These are phyloP conservation scores for Blastobotrys persicus DNA, from an alignment of 1,139 yeast species.

Conservation along the genomic window DNA sequence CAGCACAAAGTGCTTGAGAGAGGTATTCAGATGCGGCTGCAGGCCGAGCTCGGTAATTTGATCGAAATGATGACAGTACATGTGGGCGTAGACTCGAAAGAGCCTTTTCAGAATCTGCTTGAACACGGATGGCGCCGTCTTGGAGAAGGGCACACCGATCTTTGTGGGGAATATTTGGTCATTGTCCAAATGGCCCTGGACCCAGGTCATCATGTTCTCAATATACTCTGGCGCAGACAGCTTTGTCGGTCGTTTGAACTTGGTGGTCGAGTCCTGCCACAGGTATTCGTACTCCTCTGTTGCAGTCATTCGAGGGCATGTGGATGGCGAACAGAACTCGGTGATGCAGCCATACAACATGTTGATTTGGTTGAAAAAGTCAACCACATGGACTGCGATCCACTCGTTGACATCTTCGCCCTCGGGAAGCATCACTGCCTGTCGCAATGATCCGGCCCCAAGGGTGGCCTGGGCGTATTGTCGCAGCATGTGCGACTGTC, in stretches of 20 bases:
- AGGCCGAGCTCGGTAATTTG: slow-evolving; percentile 88
- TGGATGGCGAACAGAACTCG: slow-evolving; percentile 87
- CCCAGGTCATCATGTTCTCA: slow-evolving; percentile 92
- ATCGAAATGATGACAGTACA: slow-evolving; percentile 95
- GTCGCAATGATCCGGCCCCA: slow-evolving; percentile 87
- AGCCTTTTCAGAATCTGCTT: slow-evolving; percentile 85
- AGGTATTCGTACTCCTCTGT: slow-evolving; percentile 94
- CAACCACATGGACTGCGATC: slow-evolving; percentile 82
- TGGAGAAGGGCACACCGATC: slow-evolving; percentile 74
- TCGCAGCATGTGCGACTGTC: slow-evolving; percentile 42
- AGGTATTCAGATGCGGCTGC: slow-evolving; percentile 89
- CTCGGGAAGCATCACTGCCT: slow-evolving; percentile 89
- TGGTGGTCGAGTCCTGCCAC: slow-evolving; percentile 71
- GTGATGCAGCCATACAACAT: slow-evolving; percentile 96
- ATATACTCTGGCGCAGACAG: slow-evolving; percentile 93
- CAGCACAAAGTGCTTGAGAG: slow-evolving; percentile 88
- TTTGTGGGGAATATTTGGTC: slow-evolving; percentile 87
- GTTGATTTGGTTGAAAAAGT: slow-evolving; percentile 88
- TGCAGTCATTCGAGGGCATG: slow-evolving; percentile 96
- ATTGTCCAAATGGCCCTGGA: slow-evolving; percentile 84
- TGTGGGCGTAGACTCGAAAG: slow-evolving; percentile 96
- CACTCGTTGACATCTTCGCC: slow-evolving; percentile 93
- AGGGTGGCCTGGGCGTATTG: slow-evolving; percentile 90
- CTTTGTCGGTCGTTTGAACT: slow-evolving; percentile 59
- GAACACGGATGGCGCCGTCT: slow-evolving; percentile 56